A percentile compares a stretch with the other conserved stretches of the same genome.
phyloP scores from a whole-genome alignment of 1,139 yeast species.

The Groenewaldozyma auringiensis region DNA sequence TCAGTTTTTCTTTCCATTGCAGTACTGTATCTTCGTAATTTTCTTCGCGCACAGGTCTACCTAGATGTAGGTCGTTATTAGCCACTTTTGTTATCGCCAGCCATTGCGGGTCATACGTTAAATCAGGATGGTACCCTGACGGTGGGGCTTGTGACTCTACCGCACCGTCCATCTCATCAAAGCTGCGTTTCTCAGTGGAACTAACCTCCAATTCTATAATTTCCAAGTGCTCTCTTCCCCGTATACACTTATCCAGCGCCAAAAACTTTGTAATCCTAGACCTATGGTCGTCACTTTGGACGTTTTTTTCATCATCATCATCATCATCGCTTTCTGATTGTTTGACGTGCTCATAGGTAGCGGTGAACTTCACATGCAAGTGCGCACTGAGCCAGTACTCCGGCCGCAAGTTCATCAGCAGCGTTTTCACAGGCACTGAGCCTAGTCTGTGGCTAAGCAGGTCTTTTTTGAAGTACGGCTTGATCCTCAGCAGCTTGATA shows the following conservation, averaged over 20 bases:
- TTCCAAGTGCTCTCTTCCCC: conserved; percentile 49
- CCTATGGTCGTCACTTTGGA: background rate
- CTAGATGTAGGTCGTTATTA: conserved; percentile 19
- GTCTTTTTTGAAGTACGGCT: conserved; percentile 65
- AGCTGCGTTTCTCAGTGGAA: conserved; percentile 5
- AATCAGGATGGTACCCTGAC: conserved; percentile 2
- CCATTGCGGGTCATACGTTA: conserved; percentile 35
- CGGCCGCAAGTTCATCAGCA: conserved; percentile 54
- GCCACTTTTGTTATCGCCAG: conserved; percentile 30
- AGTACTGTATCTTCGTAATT: conserved; percentile 7
- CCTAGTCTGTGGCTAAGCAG: conserved; percentile 58
- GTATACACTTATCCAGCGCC: conserved; percentile 81
- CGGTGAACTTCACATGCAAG: conserved; percentile 68
- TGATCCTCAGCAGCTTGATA: conserved; percentile 40
- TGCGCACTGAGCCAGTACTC: conserved; percentile 83
- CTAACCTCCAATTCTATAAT: conserved; percentile 30
- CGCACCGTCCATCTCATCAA: conserved; percentile 1
- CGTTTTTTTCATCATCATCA: background rate
- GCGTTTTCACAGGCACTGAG: conserved; percentile 56
- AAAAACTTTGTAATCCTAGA: conserved; percentile 38
- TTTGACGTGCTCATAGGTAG: conserved; percentile 38
- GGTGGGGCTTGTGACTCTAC: background rate
- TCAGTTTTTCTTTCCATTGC: conserved; percentile 13
- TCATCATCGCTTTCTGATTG: conserved; percentile 6
- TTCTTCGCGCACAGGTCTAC: background rate